phyloP scores from a whole-genome alignment of 352 stramenopile genomes.

The Phytopythium montanum region DNA sequence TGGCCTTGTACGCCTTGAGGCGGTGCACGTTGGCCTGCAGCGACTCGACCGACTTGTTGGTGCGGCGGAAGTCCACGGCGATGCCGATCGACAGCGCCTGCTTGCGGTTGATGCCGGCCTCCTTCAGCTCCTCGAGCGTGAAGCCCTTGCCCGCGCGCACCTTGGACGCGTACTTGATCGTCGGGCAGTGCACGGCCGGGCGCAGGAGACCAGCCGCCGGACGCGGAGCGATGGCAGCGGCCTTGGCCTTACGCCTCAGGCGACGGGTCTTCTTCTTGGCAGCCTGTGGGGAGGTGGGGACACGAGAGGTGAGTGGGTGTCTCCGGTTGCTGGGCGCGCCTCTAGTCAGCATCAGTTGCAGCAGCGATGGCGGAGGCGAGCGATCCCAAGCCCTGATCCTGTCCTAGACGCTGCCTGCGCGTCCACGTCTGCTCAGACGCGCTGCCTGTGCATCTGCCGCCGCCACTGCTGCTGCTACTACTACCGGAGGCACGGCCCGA shows the following conservation, averaged over 20 bases:
- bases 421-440: no score
- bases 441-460: background rate
- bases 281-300: conserved; percentile 76
- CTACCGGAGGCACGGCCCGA: background rate
- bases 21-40: conserved; percentile 97
- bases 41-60: conserved; percentile 97
- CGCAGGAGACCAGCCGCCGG: conserved; percentile 95
- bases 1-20: conserved; percentile 99
- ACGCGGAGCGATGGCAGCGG: conserved; percentile 95
- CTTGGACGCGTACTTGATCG: conserved; percentile 98
- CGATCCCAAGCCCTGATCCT: no score
- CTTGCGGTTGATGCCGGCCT: conserved; percentile 94
- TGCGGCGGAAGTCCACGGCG: conserved; percentile 97
- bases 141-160: conserved; percentile 97
- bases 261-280: conserved; percentile 97
- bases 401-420: no score
- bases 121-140: conserved; percentile 98
- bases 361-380: background rate
- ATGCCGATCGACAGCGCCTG: conserved; percentile 98
- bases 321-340: background rate
- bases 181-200: conserved; percentile 97
- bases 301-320: background rate
- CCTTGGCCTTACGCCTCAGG: conserved; percentile 95
- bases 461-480: background rate
- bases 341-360: background rate